phyloP scores from a whole-genome alignment of 331 rosid genomes.

The Quercus phellos region DNA sequence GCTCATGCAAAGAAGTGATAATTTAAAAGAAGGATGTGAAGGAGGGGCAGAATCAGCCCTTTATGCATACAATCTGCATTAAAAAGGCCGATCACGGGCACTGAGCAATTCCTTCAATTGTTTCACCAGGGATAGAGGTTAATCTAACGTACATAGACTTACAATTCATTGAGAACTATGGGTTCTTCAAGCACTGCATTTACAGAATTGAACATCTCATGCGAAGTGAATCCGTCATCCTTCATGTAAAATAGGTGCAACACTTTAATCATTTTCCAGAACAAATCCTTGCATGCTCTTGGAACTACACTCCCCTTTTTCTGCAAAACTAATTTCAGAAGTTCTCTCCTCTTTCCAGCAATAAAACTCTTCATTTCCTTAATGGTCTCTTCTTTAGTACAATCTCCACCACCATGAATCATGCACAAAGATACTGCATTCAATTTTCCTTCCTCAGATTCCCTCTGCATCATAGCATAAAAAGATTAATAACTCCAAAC shows the following conservation, averaged over 20 bases:
- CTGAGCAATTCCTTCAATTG: background rate
- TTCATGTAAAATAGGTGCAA: constrained; percentile 61
- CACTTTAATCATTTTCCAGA: constrained; percentile 70
- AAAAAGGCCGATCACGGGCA: too few species aligned
- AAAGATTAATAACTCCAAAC: constrained; percentile 9
- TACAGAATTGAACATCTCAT: constrained; percentile 45
- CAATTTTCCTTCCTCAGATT: constrained; percentile 66
- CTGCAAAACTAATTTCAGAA: constrained; percentile 56
- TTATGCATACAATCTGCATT: too few species aligned
- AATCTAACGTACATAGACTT: background rate
- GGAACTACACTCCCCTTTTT: constrained; percentile 55
- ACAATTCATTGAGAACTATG: constrained; percentile 26
- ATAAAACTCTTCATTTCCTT: constrained; percentile 33
- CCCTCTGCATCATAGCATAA: constrained; percentile 47
- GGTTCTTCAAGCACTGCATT: constrained; percentile 52
- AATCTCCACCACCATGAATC: constrained; percentile 27
- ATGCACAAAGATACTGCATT: constrained; percentile 45
- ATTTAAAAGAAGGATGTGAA: too few species aligned
- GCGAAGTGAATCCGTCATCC: constrained; percentile 68
- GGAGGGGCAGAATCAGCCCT: too few species aligned
- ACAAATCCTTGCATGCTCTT: constrained; percentile 76
- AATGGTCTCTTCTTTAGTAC: constrained; percentile 38
- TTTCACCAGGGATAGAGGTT: background rate
- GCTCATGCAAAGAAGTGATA: too few species aligned
- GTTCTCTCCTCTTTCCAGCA: constrained; percentile 46